Percentiles rank a stretch among this genome's conserved stretches.
These are phyloP conservation scores for Hypoxylon sp. DNA, from an alignment of 2,329 filamentous ascomycete genomes.

Conservation along the genomic window DNA sequence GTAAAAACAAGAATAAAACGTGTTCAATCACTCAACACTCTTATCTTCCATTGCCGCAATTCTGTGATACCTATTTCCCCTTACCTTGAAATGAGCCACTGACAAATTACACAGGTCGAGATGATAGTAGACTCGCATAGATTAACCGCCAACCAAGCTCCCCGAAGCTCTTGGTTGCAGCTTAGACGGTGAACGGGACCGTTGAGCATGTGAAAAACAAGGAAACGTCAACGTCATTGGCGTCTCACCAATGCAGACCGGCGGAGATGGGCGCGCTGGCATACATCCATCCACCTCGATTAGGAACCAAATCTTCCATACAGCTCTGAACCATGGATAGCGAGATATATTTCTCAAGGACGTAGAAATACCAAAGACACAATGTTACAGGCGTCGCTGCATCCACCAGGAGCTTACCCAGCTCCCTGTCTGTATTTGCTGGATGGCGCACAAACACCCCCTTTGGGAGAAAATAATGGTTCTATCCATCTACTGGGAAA, in stretches of 20 bases:
- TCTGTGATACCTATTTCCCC: constrained; percentile 15
- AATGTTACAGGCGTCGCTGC: constrained; percentile 17
- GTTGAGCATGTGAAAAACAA: constrained; percentile 29
- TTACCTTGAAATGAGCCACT: constrained; percentile 8
- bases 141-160: constrained; percentile 21
- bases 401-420: constrained; percentile 10
- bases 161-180: constrained; percentile 5
- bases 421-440: constrained; percentile 28
- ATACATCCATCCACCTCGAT: constrained; percentile 21
- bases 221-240: constrained; percentile 28
- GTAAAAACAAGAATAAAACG: constrained; percentile 48
- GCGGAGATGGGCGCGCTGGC: constrained; percentile 33
- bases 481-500: constrained; percentile 1
- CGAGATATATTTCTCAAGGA: constrained; percentile 15
- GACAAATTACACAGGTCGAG: constrained; percentile 3
- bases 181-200: constrained; percentile 10
- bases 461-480: neutral
- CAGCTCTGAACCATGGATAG: constrained; percentile 28
- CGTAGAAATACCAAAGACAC: neutral
- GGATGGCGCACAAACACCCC: constrained; percentile 8
- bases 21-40: constrained; percentile 20
- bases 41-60: constrained; percentile 13
- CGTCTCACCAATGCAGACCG: constrained; percentile 23
- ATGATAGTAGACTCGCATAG: constrained; percentile 9
- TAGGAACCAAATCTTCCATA: constrained; percentile 13